Conservation (phyloP, 2,329 filamentous ascomycete species). For the Penicillium vulpinum region DNA sequence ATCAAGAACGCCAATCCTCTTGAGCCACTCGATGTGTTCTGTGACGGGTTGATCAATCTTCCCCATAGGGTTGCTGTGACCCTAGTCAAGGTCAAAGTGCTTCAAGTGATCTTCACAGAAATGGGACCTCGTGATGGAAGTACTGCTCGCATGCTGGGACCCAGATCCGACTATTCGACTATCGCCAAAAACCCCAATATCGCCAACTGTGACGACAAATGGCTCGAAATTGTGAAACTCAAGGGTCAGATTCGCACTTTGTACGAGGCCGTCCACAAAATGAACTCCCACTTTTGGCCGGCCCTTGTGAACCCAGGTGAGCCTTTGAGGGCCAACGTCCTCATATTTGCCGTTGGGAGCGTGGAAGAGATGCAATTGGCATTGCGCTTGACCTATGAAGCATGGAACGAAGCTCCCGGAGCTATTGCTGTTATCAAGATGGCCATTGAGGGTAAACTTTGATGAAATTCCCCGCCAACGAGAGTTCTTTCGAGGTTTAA, state of each 20-base stretch:
- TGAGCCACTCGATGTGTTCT: slow-evolving; percentile 33
- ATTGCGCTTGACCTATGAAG: neutral
- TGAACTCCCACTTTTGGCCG: neutral
- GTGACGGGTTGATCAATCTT: slow-evolving; percentile 6
- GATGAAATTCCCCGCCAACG: neutral
- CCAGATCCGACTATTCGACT: neutral
- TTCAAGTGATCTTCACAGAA: neutral
- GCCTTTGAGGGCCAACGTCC: neutral
- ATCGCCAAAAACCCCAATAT: neutral
- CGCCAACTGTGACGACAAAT: neutral
- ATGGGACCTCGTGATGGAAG: neutral
- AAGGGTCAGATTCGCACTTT: neutral
- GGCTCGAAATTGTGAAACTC: neutral
- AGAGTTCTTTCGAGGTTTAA: neutral
- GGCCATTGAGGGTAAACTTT: neutral
- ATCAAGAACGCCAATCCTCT: slow-evolving; percentile 44
- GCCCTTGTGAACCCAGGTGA: neutral
- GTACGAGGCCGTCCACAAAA: neutral
- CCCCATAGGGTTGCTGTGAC: slow-evolving; percentile 24
- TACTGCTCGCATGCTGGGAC: neutral
- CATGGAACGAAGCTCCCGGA: neutral
- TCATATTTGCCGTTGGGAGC: neutral
- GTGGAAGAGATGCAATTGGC: neutral
- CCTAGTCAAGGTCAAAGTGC: slow-evolving; percentile 14
- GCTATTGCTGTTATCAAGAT: neutral